phyloP scores from a whole-genome alignment of 129 eudicot species.

The Chrysanthemum makinoi region DNA sequence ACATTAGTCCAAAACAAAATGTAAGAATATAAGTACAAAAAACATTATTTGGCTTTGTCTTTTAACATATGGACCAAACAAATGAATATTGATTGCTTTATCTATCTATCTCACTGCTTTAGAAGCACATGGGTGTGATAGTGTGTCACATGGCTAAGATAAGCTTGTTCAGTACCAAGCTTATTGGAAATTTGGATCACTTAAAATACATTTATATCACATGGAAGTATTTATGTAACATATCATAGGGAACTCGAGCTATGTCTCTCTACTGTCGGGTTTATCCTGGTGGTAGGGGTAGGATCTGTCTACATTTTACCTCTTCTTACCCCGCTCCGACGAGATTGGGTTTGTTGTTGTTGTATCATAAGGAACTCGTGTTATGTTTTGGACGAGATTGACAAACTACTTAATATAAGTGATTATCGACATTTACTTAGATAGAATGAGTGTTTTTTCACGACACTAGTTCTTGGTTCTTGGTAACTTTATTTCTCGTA shows the following conservation, averaged over 20 bases:
- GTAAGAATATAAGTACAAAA: not conserved
- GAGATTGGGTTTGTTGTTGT: too few relatives aligned
- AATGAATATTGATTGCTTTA: conserved; percentile 4
- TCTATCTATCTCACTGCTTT: not conserved
- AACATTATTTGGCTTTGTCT: conserved; percentile 10
- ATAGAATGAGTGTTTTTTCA: too few relatives aligned
- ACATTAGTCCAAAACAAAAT: conserved; percentile 8
- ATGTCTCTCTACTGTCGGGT: too few relatives aligned
- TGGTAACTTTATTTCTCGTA: conserved; percentile 17
- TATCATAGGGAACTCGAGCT: too few relatives aligned
- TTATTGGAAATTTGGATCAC: conserved; percentile 30
- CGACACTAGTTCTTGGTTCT: too few relatives aligned
- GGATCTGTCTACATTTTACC: too few relatives aligned
- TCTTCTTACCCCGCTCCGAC: too few relatives aligned
- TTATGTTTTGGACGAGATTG: too few relatives aligned
- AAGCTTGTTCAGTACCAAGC: conserved; percentile 25
- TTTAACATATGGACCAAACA: conserved; percentile 6
- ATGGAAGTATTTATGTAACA: conserved; percentile 25
- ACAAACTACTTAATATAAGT: too few relatives aligned
- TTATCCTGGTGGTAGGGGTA: too few relatives aligned
- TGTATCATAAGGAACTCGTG: not conserved
- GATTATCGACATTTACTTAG: too few relatives aligned
- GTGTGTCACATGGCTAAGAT: conserved; percentile 37
- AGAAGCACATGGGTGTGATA: conserved; percentile 36
- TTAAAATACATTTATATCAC: conserved; percentile 6